Evolutionary conservation across 768 basidiomycete species (phyloP), one percentile per base, ranked within the genome.

Genomic region (Paxillus involutus): DNA sequence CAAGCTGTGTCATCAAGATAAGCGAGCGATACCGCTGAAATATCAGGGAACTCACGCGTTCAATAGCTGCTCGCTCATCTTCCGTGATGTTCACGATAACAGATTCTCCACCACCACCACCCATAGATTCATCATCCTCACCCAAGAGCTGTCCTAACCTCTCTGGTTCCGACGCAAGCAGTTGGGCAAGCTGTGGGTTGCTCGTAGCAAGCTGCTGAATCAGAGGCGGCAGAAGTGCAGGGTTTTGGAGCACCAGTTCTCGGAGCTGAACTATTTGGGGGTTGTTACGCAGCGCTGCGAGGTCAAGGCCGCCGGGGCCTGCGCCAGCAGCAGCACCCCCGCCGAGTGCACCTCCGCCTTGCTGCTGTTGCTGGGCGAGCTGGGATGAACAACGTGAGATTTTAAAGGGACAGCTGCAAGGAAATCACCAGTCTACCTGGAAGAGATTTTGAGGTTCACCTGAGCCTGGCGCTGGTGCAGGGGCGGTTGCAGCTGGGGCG

Each of bases 51-150:
- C 91, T 70, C 70, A 98, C 92, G 64, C 97, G 80, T 69, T 87
- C 80, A 56, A 99, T 96, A 8, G 95, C 93, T 50, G 83, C 92
- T 52, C 80, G 77, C 71, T 99, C 97, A 56, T 97, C 93, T 37
- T 80, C 77, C 6, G 95, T 95, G 39, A 99, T 81, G 53, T 83
- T 81, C 57, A 98, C 74, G 2, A 87, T 79, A 39, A 85, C 80
- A 1, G 82, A 62, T 12, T 36, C 49, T 4, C 67, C 81, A 0
- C 71, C 81, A 4, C 70, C 78, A 3, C 67, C 74, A 6, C 75
- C 75, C 11, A 72, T 72, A 16, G 65, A 69, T 17, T 66, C 70
- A 33, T 73, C 69, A 19, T 73, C 75, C 9, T 71, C 76, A 26
- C 80, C 84, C 35, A 97, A 77, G 11, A 92, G 65, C 50, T 85